Evolutionary conservation across 1,284 basidiomycete genomes (phyloP).

Genomic region (Trametes hirsuta): DNA sequence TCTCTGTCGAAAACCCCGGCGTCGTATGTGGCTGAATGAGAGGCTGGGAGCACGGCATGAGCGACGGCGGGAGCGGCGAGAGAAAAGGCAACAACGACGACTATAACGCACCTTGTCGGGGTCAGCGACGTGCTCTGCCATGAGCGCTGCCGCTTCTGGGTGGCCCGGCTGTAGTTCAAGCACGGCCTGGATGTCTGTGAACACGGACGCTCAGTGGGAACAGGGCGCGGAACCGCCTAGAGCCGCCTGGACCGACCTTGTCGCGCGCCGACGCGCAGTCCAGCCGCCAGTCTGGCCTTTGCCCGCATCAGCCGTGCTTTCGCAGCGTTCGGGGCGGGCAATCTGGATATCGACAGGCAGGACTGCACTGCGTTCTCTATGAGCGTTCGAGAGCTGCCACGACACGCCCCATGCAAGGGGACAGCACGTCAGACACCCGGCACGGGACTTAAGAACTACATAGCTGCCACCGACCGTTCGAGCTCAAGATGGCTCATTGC

Average conservation of each 20-base stretch:
- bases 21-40: constrained; percentile 24
- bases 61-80: constrained; percentile 5
- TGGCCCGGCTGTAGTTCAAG: constrained; percentile 68
- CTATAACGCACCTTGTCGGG: constrained; percentile 33
- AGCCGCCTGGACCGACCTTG: constrained; percentile 51
- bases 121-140: constrained; percentile 43
- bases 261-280: constrained; percentile 62
- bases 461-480: constrained; percentile 30
- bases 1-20: constrained; percentile 62
- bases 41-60: constrained; percentile 22
- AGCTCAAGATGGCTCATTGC: constrained; percentile 56
- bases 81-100: constrained; percentile 8
- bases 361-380: constrained; percentile 78
- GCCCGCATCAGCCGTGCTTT: constrained; percentile 67
- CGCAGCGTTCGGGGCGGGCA: constrained; percentile 55
- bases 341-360: constrained; percentile 58
- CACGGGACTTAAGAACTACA: constrained; percentile 7
- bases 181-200: constrained; percentile 65
- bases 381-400: constrained; percentile 55
- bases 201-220: constrained; percentile 24
- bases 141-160: constrained; percentile 63
- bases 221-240: constrained; percentile 25
- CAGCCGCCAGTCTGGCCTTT: constrained; percentile 60
- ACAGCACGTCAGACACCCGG: constrained; percentile 18
- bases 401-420: constrained; percentile 11